A percentile compares a stretch with the other conserved stretches of the same genome.
phyloP scores from a whole-genome alignment of 2,329 filamentous ascomycete genomes.

The Cytospora mali region DNA sequence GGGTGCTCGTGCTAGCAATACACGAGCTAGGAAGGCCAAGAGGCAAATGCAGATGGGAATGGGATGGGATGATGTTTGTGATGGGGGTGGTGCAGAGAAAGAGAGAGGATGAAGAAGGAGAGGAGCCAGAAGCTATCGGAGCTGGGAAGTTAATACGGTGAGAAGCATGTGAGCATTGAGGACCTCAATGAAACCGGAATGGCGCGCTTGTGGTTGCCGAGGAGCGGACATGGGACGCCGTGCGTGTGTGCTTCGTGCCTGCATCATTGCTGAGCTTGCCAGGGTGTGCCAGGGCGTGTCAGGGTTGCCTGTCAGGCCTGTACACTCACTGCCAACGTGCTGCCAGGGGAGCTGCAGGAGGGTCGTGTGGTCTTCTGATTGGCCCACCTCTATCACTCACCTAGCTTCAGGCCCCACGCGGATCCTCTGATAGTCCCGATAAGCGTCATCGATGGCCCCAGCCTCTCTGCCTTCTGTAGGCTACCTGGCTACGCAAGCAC shows the following conservation, averaged over 20 bases:
- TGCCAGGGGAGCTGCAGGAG: slow-evolving; percentile 7
- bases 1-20: neutral
- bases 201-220: neutral
- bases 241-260: neutral
- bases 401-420: slow-evolving; percentile 17
- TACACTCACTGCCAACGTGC: neutral
- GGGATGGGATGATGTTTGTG: neutral
- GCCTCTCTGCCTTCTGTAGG: too few species aligned
- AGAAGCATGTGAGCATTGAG: slow-evolving; percentile 1
- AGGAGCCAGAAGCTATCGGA: neutral
- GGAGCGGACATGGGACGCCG: neutral
- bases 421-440: slow-evolving; percentile 22
- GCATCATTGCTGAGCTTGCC: slow-evolving; percentile 8
- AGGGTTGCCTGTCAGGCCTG: neutral
- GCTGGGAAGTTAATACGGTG: neutral
- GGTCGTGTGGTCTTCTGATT: slow-evolving; percentile 25
- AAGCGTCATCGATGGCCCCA: slow-evolving; percentile 20
- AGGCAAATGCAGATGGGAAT: neutral
- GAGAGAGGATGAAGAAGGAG: neutral
- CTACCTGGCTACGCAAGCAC: too few species aligned
- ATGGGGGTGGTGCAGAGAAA: neutral
- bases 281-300: neutral
- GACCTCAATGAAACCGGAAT: neutral
- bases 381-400: slow-evolving; percentile 3
- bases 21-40: neutral